These are phyloP conservation scores for Fusarium dimerum DNA, from an alignment of 2,329 filamentous ascomycete genomes.

Conservation along the genomic window DNA sequence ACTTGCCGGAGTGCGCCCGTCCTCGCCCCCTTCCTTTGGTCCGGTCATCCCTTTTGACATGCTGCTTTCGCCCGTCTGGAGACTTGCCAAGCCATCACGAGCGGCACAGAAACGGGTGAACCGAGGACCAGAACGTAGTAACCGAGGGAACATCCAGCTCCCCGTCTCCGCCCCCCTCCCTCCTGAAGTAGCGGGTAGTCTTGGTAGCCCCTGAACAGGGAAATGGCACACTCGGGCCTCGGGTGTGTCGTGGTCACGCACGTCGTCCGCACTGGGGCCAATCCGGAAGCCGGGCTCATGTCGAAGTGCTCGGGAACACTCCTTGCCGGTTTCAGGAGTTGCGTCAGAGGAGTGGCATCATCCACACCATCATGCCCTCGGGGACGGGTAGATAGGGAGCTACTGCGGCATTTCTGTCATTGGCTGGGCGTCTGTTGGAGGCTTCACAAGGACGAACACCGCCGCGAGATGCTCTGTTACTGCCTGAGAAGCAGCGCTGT, in stretches of 20 bases:
- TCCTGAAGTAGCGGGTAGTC: not conserved
- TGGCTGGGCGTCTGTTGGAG: slow-evolving; percentile 1
- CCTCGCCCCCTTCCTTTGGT: not conserved
- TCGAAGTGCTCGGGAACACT: no score
- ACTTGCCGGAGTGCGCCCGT: not conserved
- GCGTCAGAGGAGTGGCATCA: not conserved
- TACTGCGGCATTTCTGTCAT: slow-evolving; percentile 10
- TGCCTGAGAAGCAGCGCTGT: not conserved
- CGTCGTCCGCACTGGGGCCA: not conserved
- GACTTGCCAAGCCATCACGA: not conserved
- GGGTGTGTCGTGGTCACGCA: not conserved
- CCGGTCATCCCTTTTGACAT: not conserved
- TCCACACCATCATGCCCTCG: slow-evolving; percentile 2
- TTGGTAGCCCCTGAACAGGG: slow-evolving; percentile 7
- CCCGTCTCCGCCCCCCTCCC: no score
- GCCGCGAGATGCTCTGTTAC: not conserved
- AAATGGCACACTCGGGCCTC: not conserved
- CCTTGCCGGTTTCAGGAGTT: no score
- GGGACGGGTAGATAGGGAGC: slow-evolving; percentile 6
- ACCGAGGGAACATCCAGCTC: no score
- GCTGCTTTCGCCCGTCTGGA: not conserved
- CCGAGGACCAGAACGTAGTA: not conserved
- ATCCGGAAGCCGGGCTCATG: no score
- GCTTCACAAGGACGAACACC: slow-evolving; percentile 3
- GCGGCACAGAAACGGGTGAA: not conserved